phyloP scores from a whole-genome alignment of 208 protist genomes.

The Acanthamoeba healyi region DNA sequence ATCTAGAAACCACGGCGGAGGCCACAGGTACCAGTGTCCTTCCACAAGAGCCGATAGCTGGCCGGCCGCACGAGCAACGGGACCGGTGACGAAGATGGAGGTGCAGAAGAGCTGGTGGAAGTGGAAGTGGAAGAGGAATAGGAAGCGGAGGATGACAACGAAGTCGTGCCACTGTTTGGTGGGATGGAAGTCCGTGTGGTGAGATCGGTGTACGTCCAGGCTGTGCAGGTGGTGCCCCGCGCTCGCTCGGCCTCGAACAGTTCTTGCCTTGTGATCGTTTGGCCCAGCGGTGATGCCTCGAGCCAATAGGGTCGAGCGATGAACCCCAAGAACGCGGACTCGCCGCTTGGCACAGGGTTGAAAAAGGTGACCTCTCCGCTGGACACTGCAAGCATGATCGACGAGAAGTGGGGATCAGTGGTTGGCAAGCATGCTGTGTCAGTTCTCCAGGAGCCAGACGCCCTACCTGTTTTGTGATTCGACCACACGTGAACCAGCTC shows the following conservation, averaged over 20 bases:
- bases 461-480: neutral
- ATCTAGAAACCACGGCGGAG: neutral
- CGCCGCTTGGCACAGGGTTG: neutral
- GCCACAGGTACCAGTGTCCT: neutral
- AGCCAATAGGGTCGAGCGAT: neutral
- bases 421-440: too few relatives aligned
- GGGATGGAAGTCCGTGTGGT: too few relatives aligned
- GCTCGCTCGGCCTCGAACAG: neutral
- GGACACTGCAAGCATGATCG: too few relatives aligned
- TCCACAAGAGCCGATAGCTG: neutral
- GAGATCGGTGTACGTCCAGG: neutral
- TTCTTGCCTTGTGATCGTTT: neutral
- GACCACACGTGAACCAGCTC: constrained; percentile 18
- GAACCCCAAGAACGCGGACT: neutral
- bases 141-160: neutral
- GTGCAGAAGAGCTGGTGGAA: neutral
- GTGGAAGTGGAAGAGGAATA: constrained; percentile 9
- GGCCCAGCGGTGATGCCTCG: neutral
- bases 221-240: neutral
- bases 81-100: neutral
- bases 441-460: too few relatives aligned
- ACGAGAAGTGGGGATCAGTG: too few relatives aligned
- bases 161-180: too few relatives aligned
- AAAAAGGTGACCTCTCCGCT: neutral
- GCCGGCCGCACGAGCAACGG: neutral